Evolutionary conservation across 345 rosid genomes (phyloP).

Genomic region (Eucalyptus guilfoylei): DNA sequence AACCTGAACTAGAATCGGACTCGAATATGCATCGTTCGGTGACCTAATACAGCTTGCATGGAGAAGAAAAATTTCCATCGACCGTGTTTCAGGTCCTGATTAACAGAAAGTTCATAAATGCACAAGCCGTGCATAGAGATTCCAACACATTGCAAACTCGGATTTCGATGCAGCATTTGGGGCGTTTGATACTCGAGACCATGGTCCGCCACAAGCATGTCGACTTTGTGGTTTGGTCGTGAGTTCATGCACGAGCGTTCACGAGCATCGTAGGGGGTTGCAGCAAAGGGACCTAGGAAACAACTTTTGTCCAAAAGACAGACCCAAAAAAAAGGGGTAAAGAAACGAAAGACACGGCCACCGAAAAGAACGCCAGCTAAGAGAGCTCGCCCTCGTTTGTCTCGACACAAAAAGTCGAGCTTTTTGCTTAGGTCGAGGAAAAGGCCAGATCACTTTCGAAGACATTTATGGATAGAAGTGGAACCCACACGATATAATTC

Average conservation of each 20-base stretch:
- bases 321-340: background rate
- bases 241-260: background rate
- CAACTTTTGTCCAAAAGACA: background rate
- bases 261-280: background rate
- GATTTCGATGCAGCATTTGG: background rate
- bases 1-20: background rate
- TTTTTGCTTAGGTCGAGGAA: background rate
- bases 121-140: background rate
- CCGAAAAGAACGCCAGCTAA: background rate
- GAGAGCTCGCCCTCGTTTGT: background rate
- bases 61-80: background rate
- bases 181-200: background rate
- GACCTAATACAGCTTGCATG: background rate
- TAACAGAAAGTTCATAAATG: background rate
- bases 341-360: background rate
- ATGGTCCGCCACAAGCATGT: background rate
- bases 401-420: background rate
- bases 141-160: background rate
- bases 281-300: background rate
- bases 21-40: background rate
- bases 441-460: background rate
- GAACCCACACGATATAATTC: background rate
- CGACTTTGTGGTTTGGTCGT: background rate
- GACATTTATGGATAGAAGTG: background rate
- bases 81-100: background rate